Percentiles rank a stretch among this genome's conserved stretches.
phyloP scores from a whole-genome alignment of 179 eudicot species.

The Silene vulgaris region DNA sequence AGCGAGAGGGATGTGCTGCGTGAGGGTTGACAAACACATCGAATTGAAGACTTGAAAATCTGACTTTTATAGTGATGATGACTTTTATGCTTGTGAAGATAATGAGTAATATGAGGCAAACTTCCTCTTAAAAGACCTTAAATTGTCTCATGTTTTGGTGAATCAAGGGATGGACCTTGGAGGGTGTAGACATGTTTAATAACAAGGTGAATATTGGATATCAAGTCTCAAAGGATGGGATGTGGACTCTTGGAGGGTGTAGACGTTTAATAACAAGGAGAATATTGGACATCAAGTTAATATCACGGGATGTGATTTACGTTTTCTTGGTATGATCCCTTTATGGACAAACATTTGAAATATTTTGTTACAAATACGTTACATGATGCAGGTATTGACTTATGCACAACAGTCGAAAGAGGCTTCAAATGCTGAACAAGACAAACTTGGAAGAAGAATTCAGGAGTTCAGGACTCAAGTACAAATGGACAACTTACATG shows the following conservation, averaged over 20 bases:
- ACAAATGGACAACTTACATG: conserved; percentile 59
- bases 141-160: background rate
- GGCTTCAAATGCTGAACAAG: conserved; percentile 69
- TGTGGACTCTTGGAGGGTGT: too few species aligned
- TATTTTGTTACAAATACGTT: background rate
- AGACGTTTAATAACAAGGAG: too few species aligned
- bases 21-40: background rate
- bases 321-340: background rate
- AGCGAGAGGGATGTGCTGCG: background rate
- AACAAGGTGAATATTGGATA: too few species aligned
- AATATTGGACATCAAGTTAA: background rate
- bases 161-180: background rate
- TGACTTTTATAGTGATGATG: conserved; percentile 9
- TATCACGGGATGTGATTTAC: background rate
- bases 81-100: background rate
- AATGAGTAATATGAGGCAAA: background rate
- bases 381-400: conserved; percentile 63
- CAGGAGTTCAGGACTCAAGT: conserved; percentile 88
- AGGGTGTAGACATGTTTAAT: conserved; percentile 6
- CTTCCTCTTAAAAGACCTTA: background rate
- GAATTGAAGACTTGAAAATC: background rate
- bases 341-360: background rate
- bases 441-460: conserved; percentile 81
- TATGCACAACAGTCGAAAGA: conserved; percentile 95
- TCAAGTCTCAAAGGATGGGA: too few species aligned